Evolutionary conservation across 352 stramenopile genomes (phyloP), one percentile per base, ranked within the genome.

Genomic region (Thalassiosira mediterranea): DNA sequence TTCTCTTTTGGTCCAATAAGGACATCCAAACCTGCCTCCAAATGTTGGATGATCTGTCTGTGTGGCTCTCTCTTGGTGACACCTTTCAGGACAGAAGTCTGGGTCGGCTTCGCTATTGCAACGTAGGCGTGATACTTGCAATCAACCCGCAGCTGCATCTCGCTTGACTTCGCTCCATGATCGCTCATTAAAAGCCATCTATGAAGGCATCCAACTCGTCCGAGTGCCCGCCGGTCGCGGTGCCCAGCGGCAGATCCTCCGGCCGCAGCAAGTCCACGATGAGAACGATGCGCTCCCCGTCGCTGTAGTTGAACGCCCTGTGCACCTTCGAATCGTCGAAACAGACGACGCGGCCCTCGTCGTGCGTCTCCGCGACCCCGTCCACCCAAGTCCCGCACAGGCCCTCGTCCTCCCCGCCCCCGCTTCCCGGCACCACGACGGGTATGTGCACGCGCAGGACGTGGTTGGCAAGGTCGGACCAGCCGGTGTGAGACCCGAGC

Each of bases 261-360:
- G 90, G 87, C 44, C 90, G 64, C 44, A 69, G 79, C 34, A 95
- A 46, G 80, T 95, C 90, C 38, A 95, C 58, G 66, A 95, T 94
- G 21, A 95, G 76, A 0, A 95, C 86, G 62, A 93, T 84, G 8
- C 90, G 74, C 42, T 87, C 76, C 37, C 86, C 48, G 8, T 79
- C 76, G 4, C 69, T 79, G 68, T 91, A 91, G 61, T 93, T 94
- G 59, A 93, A 95, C 8, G 90, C 90, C 17, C 87, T 66, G 69
- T 93, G 87, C 29, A 84, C 76, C 73, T 90, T 90, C n/a, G 82
- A 90, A 79, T 95, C 91, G 70, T 95, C 91, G 82, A 95, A 95
- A 7, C 82, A 71, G 15, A 94, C 48, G 0, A 92, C 47, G 32
- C 77, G 58, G 21, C 87, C 84, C 34, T 76, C 76, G 44, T 78